These are phyloP conservation scores for Coprinopsis sp. DNA, from an alignment of 768 basidiomycete genomes.

Conservation along the genomic window DNA sequence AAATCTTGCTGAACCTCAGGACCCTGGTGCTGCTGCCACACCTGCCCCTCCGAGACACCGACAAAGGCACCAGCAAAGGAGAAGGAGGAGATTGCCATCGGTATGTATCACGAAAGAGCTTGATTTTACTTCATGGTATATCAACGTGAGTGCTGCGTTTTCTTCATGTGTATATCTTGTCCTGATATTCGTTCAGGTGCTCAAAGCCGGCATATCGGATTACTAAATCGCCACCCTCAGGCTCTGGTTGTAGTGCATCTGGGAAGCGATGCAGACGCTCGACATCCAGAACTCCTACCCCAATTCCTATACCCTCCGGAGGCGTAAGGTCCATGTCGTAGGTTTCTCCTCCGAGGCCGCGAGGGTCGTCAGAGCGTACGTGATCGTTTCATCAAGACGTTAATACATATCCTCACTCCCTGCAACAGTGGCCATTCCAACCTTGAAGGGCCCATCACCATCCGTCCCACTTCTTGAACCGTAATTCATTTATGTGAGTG, in stretches of 20 bases:
- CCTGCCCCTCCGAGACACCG: constrained; percentile 37
- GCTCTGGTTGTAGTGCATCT: constrained; percentile 96
- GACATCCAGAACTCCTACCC: constrained; percentile 99
- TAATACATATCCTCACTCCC: background rate
- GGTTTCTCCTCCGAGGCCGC: constrained; percentile 99
- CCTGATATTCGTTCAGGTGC: constrained; percentile 64
- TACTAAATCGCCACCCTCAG: constrained; percentile 98
- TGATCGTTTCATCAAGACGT: constrained; percentile 12
- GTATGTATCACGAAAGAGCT: constrained; percentile 95
- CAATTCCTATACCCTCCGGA: constrained; percentile 84
- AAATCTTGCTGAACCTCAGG: constrained; percentile 73
- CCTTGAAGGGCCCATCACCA: constrained; percentile 94
- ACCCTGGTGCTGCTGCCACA: constrained; percentile 45
- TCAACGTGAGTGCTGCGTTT: constrained; percentile 56
- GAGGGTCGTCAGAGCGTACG: constrained; percentile 97
- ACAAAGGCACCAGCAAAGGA: constrained; percentile 76
- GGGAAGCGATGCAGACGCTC: constrained; percentile 94
- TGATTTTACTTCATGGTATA: constrained; percentile 94
- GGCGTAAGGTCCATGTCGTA: constrained; percentile 97
- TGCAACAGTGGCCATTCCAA: constrained; percentile 76
- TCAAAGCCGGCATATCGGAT: constrained; percentile 98
- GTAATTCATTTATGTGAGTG: constrained; percentile 96
- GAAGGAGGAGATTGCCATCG: constrained; percentile 86
- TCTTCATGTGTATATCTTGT: constrained; percentile 7
- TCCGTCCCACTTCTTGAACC: constrained; percentile 97